Evolutionary conservation across 2,329 filamentous ascomycete genomes (phyloP).

Genomic region (Arthrinium phaeospermum): DNA sequence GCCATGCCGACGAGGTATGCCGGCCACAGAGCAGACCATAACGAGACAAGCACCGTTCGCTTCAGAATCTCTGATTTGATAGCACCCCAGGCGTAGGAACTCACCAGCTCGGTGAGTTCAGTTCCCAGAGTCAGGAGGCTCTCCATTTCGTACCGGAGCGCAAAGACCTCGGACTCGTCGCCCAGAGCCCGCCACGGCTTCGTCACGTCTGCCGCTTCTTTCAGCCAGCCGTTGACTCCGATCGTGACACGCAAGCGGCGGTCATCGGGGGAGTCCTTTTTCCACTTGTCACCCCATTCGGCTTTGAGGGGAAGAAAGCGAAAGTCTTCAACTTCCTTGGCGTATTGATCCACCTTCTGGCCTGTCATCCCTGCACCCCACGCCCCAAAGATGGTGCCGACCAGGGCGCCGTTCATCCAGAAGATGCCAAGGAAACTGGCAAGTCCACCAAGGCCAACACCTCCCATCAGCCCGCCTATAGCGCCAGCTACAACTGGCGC

Average conservation of each 20-base stretch:
- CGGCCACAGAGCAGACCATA: conserved; percentile 74
- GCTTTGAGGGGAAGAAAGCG: conserved; percentile 75
- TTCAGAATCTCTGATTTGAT: conserved; percentile 78
- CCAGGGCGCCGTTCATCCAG: conserved; percentile 83
- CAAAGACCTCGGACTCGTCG: conserved; percentile 78
- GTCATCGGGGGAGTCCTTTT: conserved; percentile 36
- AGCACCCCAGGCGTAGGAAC: conserved; percentile 75
- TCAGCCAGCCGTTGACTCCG: conserved; percentile 87
- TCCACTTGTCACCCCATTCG: conserved; percentile 43
- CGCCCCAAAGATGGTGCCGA: conserved; percentile 87
- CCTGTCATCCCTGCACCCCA: conserved; percentile 83
- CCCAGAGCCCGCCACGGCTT: conserved; percentile 80
- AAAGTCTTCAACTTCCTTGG: conserved; percentile 83
- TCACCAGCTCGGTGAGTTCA: conserved; percentile 73
- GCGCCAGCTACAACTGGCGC: conserved; percentile 87
- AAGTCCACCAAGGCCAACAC: conserved; percentile 82
- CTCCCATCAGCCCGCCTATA: conserved; percentile 83
- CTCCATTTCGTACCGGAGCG: conserved; percentile 81
- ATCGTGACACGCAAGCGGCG: conserved; percentile 78
- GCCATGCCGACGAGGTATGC: conserved; percentile 70
- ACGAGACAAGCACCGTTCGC: conserved; percentile 69
- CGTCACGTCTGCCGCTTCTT: conserved; percentile 74
- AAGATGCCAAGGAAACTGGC: conserved; percentile 86
- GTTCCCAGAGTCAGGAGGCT: conserved; percentile 78
- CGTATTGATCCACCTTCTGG: conserved; percentile 86